Evolutionary conservation across 306 rosid genomes (phyloP).

Genomic region (Trifolium subterraneum): DNA sequence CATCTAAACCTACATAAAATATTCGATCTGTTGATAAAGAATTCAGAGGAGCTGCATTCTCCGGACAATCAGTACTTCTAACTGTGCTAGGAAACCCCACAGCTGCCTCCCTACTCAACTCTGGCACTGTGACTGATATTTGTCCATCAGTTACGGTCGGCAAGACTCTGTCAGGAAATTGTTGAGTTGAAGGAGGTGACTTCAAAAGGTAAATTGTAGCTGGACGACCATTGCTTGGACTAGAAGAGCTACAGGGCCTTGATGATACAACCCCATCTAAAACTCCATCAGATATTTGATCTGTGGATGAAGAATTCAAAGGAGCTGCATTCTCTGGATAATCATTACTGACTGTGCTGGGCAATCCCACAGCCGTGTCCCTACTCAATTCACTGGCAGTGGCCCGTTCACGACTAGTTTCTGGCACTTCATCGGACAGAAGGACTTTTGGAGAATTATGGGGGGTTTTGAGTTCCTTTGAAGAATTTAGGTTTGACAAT

Average conservation of each 20-base stretch:
- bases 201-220: slow-evolving; percentile 14
- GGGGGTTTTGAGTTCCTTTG: slow-evolving; percentile 27
- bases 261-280: slow-evolving; percentile 31
- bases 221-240: slow-evolving; percentile 23
- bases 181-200: slow-evolving; percentile 21
- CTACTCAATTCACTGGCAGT: slow-evolving; percentile 30
- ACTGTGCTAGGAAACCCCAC: slow-evolving; percentile 17
- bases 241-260: slow-evolving; percentile 24
- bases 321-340: slow-evolving; percentile 15
- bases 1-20: slow-evolving; percentile 29
- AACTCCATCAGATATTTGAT: slow-evolving; percentile 34
- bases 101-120: slow-evolving; percentile 36
- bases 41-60: slow-evolving; percentile 19
- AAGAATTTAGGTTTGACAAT: slow-evolving; percentile 45
- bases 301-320: slow-evolving; percentile 23
- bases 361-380: slow-evolving; percentile 32
- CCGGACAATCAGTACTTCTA: slow-evolving; percentile 35
- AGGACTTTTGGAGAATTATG: slow-evolving; percentile 33
- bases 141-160: slow-evolving; percentile 36
- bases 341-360: slow-evolving; percentile 26
- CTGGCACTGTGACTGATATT: slow-evolving; percentile 27
- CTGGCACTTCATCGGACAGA: slow-evolving; percentile 42
- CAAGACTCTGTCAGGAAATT: background rate
- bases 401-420: slow-evolving; percentile 32
- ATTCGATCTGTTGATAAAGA: slow-evolving; percentile 31